Evolutionary conservation across 306 rosid species (phyloP), one percentile per base, ranked within the genome.

Genomic region (Quercus glauca): DNA sequence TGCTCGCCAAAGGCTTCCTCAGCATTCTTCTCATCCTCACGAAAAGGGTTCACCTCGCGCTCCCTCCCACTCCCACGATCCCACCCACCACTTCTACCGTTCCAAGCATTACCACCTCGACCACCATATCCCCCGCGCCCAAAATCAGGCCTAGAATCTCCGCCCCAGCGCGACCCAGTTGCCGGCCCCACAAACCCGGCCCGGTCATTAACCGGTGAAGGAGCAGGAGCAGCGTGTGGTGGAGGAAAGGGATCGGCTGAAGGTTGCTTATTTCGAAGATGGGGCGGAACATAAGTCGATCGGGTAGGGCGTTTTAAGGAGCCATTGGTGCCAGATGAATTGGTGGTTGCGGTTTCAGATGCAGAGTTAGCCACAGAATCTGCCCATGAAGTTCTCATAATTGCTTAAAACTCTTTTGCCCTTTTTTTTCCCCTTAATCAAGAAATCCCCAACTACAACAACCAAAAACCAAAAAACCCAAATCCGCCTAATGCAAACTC

Each of bases 41-140:
- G 86, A 79, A 92, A 92, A 55, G 97, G 97, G 83, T 92, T 92
- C 28, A 56, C 92, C 86, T 92, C 94, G 1, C 87, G 89, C 68
- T 80, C 88, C 69, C 90, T 88, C 55, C 92, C 94, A 25, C 90
- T 88, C 55, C 92, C 94, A 25, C 88, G 88, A 64, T 86, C 90
- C 88, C 87, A 82, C 65, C 89, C 89, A 7, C 73, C 86, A 41
- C 90, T 84, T 79, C 90, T 86, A 74, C 75, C 81, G 60, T 81
- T 87, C 89, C 90, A 88, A 26, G 88, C 90, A 51, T 85, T 78
- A 8, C 80, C 80, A 10, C 80, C 37, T 29, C 81, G 81, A 37
- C 82, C 80, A 31, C 79, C 83, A 73, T 81, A 79, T 31, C n/a
- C 13, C 19, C 84, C 93, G 41, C 87, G 83, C 35, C 90, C 88